Percentiles rank a stretch among this genome's conserved stretches.
phyloP scores from a whole-genome alignment of 2,329 filamentous ascomycete species.

The Cladosporium velox region DNA sequence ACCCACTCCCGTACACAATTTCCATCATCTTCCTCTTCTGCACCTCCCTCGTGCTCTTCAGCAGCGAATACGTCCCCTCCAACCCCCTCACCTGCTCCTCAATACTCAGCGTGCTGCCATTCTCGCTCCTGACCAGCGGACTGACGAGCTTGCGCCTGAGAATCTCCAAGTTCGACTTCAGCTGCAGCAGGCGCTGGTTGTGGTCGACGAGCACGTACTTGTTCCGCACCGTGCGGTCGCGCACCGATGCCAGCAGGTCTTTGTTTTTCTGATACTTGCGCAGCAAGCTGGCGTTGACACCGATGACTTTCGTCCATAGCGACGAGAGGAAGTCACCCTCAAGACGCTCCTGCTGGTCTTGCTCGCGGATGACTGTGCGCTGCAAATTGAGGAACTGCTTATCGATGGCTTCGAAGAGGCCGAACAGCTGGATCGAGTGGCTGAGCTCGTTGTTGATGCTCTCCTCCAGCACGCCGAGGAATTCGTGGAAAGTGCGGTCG shows the following conservation, averaged over 20 bases:
- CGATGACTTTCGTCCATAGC: constrained; percentile 84
- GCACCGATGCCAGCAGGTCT: constrained; percentile 73
- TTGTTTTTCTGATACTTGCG: constrained; percentile 92
- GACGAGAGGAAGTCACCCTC: constrained; percentile 80
- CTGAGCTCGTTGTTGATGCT: constrained; percentile 82
- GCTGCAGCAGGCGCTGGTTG: constrained; percentile 76
- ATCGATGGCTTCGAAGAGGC: constrained; percentile 89
- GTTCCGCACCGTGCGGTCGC: constrained; percentile 80
- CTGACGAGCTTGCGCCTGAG: constrained; percentile 79
- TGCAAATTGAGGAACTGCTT: constrained; percentile 86
- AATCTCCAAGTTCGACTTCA: constrained; percentile 86
- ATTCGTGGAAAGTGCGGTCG: constrained; percentile 84
- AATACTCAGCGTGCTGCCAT: constrained; percentile 69
- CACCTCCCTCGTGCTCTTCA: constrained; percentile 71
- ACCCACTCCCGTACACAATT: constrained; percentile 35
- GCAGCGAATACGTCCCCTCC: constrained; percentile 74
- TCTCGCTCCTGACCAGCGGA: constrained; percentile 73
- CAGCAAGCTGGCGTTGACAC: constrained; percentile 71
- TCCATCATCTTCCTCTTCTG: constrained; percentile 54
- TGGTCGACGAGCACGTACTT: constrained; percentile 85
- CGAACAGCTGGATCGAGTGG: constrained; percentile 77
- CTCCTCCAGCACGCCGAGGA: constrained; percentile 83
- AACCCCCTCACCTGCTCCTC: constrained; percentile 85
- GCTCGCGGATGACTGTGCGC: constrained; percentile 80
- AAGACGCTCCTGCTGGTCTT: constrained; percentile 74